Evolutionary conservation across 129 eudicot genomes (phyloP).

Genomic region (Flaveria linearis): DNA sequence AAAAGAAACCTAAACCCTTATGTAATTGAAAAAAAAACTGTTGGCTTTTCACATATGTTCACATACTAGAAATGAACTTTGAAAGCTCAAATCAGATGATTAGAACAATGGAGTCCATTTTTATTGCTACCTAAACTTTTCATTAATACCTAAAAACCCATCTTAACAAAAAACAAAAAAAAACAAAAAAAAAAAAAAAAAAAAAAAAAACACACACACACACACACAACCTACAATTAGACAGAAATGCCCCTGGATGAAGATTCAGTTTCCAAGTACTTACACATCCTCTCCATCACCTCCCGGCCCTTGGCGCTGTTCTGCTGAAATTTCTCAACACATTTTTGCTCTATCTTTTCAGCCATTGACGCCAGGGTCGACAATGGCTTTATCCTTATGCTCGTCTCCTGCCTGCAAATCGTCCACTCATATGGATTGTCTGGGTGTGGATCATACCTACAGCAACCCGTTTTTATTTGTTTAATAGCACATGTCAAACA

Average conservation of each 20-base stretch:
- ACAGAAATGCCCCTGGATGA: constrained; percentile 58
- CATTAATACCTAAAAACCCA: constrained; percentile 15
- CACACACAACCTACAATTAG: constrained; percentile 35
- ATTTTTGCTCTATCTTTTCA: constrained; percentile 91
- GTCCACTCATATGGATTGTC: constrained; percentile 86
- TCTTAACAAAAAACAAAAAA: constrained; percentile 15
- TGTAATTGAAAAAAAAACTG: not conserved
- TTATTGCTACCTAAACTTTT: not conserved
- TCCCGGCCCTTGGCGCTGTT: constrained; percentile 94
- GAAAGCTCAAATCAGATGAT: not conserved
- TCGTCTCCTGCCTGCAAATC: constrained; percentile 84
- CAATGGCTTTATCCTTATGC: constrained; percentile 83
- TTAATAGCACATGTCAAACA: not conserved
- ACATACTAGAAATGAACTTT: not conserved
- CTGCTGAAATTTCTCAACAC: constrained; percentile 92
- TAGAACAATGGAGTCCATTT: not conserved
- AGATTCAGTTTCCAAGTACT: constrained; percentile 96
- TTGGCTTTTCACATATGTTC: not conserved
- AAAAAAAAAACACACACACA: not conserved
- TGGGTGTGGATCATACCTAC: constrained; percentile 91
- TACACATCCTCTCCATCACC: constrained; percentile 99
- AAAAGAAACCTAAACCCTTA: not conserved
- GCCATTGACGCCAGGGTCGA: constrained; percentile 94
- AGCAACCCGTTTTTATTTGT: not conserved
- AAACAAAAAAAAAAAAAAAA: too few species aligned